Evolutionary conservation across 495 filamentous ascomycete genomes (phyloP), one percentile per base, ranked within the genome.

Genomic region (Aspergillus conjunctus): DNA sequence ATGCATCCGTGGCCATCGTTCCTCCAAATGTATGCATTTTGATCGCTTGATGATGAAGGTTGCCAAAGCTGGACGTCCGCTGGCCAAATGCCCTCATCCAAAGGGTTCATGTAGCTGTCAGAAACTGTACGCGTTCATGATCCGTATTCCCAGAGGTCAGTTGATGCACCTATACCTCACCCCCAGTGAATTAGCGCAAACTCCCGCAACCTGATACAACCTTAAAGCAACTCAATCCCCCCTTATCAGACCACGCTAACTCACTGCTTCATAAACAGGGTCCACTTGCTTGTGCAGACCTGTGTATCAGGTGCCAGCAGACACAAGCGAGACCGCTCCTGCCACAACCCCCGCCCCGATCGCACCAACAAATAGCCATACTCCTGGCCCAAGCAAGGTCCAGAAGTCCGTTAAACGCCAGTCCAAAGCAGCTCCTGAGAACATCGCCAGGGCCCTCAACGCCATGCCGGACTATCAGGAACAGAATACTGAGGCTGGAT

Each of bases 1-100:
- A 68, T 95, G 91, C 65, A 91, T 93, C 64, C 88, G 89, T 54
- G 91, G 91, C 53, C 91, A 95, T 73, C 87, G 91, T 65, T 92
- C 91, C 21, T 90, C 90, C 63, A 90, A 88, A 81, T 95, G 91
- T 67, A 85, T 82, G 33, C 91, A 95, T 76, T 85, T 80, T 54
- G 83, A 87, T 58, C 83, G 91, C 62, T 72, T 91, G 18, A 87
- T 95, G 84, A 74, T 91, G 58, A 87, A 87, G 50, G 90, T 93
- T 10, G 86, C 88, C 53, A 92, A 91, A 67, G 89, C 91, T 2
- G 91, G 91, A 9, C 82, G 91, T 49, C 91, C 91, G 17, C 75
- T 92, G 18, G 87, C 87, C 54, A 85, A 84, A 56, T 95, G 91
- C 65, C 88, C 89, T 49, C 91, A 93, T 71, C 83, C 85, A 3